Percentiles rank a stretch among this genome's conserved stretches.
Conservation (phyloP, 2,329 filamentous ascomycete species). For the Diaporthe aspalathi region DNA sequence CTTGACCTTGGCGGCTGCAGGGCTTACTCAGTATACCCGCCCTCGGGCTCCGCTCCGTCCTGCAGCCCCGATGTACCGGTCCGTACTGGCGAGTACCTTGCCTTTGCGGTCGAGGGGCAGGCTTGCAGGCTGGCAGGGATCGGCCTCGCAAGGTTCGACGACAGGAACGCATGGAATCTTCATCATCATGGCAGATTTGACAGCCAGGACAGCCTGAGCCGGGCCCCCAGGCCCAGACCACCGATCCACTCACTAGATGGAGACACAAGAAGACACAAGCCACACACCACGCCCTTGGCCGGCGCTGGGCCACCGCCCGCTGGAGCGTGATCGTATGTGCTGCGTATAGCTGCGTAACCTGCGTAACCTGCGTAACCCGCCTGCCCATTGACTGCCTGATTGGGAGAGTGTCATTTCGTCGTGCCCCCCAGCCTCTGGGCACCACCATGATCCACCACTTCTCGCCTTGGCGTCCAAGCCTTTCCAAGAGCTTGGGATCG, state of each 20-base stretch:
- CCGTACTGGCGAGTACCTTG: conserved; percentile 26
- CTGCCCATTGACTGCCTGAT: conserved; percentile 15
- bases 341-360: no score
- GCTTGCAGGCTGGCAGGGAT: neutral
- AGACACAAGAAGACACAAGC: conserved; percentile 21
- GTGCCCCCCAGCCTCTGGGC: conserved; percentile 11
- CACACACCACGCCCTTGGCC: conserved; percentile 21
- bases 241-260: conserved; percentile 14
- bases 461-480: conserved; percentile 22
- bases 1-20: conserved; percentile 15
- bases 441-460: conserved; percentile 4
- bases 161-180: conserved; percentile 26
- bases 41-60: conserved; percentile 30
- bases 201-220: neutral
- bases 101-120: neutral
- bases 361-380: no score
- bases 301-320: conserved; percentile 9
- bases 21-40: conserved; percentile 33
- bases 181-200: conserved; percentile 20
- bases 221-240: conserved; percentile 26
- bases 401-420: conserved; percentile 19
- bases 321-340: neutral
- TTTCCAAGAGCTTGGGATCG: conserved; percentile 20
- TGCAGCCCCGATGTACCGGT: conserved; percentile 31
- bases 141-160: conserved; percentile 25